phyloP scores from a whole-genome alignment of 306 rosid genomes.

The Hylodesmum podocarpum region DNA sequence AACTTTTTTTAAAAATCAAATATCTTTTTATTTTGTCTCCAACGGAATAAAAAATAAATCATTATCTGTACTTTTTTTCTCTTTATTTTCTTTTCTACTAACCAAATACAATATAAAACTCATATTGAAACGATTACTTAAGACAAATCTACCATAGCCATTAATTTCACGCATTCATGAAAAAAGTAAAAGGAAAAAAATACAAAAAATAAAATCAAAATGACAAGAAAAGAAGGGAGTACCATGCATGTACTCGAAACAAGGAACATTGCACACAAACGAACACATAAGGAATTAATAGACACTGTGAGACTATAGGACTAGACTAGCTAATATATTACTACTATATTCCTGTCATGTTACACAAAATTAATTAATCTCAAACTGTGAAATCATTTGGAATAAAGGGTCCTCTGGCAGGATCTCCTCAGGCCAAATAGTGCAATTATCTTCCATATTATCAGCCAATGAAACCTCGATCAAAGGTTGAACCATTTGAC shows the following conservation, averaged over 20 bases:
- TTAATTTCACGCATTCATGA: neutral
- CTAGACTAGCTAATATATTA: neutral
- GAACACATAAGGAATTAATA: neutral
- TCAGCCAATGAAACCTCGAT: constrained; percentile 26
- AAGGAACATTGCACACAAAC: constrained; percentile 6
- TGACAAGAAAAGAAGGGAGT: no score
- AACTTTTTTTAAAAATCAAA: no score
- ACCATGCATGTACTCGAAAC: neutral
- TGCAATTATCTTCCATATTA: constrained; percentile 43
- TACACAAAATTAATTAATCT: constrained; percentile 4
- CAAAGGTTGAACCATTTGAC: constrained; percentile 30
- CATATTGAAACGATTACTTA: neutral
- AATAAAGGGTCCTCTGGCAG: constrained; percentile 64
- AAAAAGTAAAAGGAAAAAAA: neutral
- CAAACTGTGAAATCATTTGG: constrained; percentile 41
- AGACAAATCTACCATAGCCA: neutral
- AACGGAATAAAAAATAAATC: no score
- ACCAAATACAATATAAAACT: no score
- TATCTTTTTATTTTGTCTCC: no score
- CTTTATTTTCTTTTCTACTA: no score
- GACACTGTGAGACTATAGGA: neutral
- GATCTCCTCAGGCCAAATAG: constrained; percentile 66
- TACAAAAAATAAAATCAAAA: no score
- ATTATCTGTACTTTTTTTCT: no score
- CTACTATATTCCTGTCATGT: neutral